Evolutionary conservation across 441 rosid species (phyloP), one percentile per base, ranked within the genome.

Genomic region (Euphorbia neoarborescens): DNA sequence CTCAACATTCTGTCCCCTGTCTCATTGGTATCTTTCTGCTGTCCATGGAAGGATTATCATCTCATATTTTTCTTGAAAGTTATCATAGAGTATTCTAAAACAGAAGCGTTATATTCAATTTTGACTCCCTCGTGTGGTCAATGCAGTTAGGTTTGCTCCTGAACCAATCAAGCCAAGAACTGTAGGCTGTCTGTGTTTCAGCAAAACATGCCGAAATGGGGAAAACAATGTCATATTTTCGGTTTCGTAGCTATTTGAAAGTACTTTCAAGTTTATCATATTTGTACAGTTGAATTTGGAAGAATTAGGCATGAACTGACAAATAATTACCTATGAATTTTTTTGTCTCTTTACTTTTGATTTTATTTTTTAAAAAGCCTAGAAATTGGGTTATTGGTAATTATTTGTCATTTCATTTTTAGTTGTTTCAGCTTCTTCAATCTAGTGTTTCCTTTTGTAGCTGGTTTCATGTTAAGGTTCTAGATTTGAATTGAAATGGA

Each of bases 401-500:
- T 27, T 28, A 20, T 53, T 63, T 64, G 25, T 42, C 3, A 7
- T 19, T 65, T 68, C 32, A 30, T 30, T 32, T 15, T 22, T 60
- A 22, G n/a, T 22, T 9, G 3, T 24, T 24, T 24, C 27, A 24
- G 17, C 7, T 63, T 50, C 11, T 50, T 35, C 38, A 24, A 8
- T 30, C 30, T 17, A 14, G 13, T 57, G 8, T 59, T 27, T 48
- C 27, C 37, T 5, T 17, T 48, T 57, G 15, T 63, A 14, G 70
- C 25, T 44, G 42, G 61, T 59, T 58, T 25, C 22, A 42, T 62
- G 32, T 44, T 32, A 71, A 12, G 60, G 34, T 71, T 50, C 20
- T 38, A 46, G 19, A 65, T 58, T 50, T 25, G 32, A 58, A 58
- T 24, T 50, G 57, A 68, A 59, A 20, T 71, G 44, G 24, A 62